Conservation (phyloP, 208 protist species). For the Wallacemonas sp. region DNA sequence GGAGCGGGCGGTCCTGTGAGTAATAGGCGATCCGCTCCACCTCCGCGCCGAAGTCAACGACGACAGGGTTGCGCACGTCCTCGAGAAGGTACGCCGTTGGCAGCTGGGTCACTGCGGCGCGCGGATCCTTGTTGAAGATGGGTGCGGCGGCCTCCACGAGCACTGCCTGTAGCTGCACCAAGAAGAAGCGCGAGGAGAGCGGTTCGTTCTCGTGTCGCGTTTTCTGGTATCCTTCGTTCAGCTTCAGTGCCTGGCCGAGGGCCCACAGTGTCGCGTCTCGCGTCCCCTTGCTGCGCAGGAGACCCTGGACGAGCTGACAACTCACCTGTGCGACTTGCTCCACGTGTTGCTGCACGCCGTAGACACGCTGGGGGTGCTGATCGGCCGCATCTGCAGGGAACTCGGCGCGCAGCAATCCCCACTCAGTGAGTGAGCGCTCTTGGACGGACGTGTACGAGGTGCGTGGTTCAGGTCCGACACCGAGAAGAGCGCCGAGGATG, state of each 20-base stretch:
- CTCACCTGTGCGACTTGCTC: conserved; percentile 44
- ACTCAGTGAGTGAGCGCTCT: conserved; percentile 1
- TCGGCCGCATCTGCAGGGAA: conserved; percentile 47
- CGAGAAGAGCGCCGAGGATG: conserved; percentile 73
- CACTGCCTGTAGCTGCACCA: conserved; percentile 75
- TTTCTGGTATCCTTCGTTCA: conserved; percentile 81
- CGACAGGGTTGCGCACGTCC: conserved; percentile 30
- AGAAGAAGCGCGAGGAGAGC: conserved; percentile 78
- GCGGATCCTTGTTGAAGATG: conserved; percentile 34
- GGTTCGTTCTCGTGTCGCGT: conserved; percentile 71
- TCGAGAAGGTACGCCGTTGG: conserved; percentile 67
- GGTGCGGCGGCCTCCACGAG: conserved; percentile 71
- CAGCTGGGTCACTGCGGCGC: conserved; percentile 18
- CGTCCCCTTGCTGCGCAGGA: conserved; percentile 53
- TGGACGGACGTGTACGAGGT: conserved; percentile 1
- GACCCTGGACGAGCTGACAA: conserved; percentile 44
- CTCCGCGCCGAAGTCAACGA: conserved; percentile 47
- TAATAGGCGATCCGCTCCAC: conserved; percentile 81
- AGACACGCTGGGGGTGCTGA: conserved; percentile 39
- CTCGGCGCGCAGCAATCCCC: not conserved
- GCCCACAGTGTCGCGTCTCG: conserved; percentile 67
- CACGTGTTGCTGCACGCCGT: conserved; percentile 48
- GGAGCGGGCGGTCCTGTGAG: conserved; percentile 50
- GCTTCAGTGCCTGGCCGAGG: conserved; percentile 59
- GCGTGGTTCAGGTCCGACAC: conserved; percentile 42